phyloP scores from a whole-genome alignment of 441 rosid species.

The Adansonia rubrostipa region DNA sequence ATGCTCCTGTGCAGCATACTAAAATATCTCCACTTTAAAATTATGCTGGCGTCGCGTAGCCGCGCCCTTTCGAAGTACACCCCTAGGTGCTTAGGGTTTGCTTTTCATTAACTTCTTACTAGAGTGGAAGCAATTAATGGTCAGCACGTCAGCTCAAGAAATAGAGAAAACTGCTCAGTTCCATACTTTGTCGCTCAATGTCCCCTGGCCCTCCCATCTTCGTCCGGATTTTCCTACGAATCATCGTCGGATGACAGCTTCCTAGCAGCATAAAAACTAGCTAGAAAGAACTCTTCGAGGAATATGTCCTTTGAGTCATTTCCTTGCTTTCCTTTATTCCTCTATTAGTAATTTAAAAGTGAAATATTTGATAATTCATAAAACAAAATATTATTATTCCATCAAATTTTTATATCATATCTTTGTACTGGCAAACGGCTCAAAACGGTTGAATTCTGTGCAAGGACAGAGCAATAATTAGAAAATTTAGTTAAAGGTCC shows the following conservation, averaged over 20 bases:
- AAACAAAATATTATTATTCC: slow-evolving; percentile 12
- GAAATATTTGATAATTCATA: background rate
- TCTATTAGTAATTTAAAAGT: slow-evolving; percentile 18
- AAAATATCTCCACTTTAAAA: background rate
- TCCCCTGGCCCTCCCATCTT: background rate
- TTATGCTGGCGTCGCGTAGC: slow-evolving; percentile 34
- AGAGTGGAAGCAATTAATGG: background rate
- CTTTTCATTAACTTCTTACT: slow-evolving; percentile 5
- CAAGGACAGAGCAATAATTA: background rate
- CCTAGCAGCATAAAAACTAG: background rate
- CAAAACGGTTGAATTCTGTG: slow-evolving; percentile 9
- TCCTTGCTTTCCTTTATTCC: slow-evolving; percentile 24
- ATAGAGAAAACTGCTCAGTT: background rate
- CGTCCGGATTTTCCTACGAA: background rate
- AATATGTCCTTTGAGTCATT: slow-evolving; percentile 23
- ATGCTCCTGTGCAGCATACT: background rate
- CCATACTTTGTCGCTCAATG: slow-evolving; percentile 4
- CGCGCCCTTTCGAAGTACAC: slow-evolving; percentile 24
- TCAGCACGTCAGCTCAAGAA: slow-evolving; percentile 12
- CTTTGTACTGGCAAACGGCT: slow-evolving; percentile 9
- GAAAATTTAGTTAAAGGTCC: background rate
- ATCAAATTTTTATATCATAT: background rate
- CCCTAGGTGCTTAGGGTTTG: background rate
- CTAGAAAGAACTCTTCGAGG: background rate
- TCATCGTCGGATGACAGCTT: background rate